A percentile compares a stretch with the other conserved stretches of the same genome.
phyloP scores from a whole-genome alignment of 257 asterid species.

The Phtheirospermum japonicum region DNA sequence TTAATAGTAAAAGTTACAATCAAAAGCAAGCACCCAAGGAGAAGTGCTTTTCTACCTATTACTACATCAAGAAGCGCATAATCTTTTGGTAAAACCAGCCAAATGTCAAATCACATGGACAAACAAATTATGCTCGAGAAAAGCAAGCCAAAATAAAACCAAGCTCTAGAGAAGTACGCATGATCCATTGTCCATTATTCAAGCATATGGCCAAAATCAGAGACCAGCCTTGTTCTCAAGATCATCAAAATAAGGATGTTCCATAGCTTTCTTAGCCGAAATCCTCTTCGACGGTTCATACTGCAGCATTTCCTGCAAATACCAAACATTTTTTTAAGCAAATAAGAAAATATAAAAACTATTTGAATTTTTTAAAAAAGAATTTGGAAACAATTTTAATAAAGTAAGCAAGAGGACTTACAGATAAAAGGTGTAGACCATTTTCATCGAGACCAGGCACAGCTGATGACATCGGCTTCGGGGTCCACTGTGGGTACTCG shows the following conservation, averaged over 20 bases:
- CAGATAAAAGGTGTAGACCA: slow-evolving; percentile 70
- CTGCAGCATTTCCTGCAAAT: slow-evolving; percentile 79
- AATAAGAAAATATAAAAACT: not conserved
- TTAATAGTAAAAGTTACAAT: not conserved
- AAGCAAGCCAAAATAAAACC: slow-evolving; percentile 31
- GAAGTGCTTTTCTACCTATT: not conserved
- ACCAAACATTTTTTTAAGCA: not conserved
- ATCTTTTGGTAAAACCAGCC: not conserved
- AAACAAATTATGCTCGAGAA: slow-evolving; percentile 36
- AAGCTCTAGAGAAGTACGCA: not conserved
- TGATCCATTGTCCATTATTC: not conserved
- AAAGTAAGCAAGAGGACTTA: slow-evolving; percentile 30
- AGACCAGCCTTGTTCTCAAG: slow-evolving; percentile 71
- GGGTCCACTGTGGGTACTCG: slow-evolving; percentile 92
- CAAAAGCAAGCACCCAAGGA: not conserved
- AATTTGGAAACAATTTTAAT: not conserved
- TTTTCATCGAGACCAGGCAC: slow-evolving; percentile 74
- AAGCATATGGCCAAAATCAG: slow-evolving; percentile 29
- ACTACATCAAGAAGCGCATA: not conserved
- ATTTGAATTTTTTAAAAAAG: too few species aligned
- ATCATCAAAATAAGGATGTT: slow-evolving; percentile 80
- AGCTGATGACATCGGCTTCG: slow-evolving; percentile 68
- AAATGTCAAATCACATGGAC: slow-evolving; percentile 9
- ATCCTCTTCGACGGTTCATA: slow-evolving; percentile 87
- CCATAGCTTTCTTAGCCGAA: slow-evolving; percentile 98